Evolutionary conservation across 2,329 filamentous ascomycete species (phyloP), one percentile per base, ranked within the genome.

Genomic region (Stachybotrys elegans): DNA sequence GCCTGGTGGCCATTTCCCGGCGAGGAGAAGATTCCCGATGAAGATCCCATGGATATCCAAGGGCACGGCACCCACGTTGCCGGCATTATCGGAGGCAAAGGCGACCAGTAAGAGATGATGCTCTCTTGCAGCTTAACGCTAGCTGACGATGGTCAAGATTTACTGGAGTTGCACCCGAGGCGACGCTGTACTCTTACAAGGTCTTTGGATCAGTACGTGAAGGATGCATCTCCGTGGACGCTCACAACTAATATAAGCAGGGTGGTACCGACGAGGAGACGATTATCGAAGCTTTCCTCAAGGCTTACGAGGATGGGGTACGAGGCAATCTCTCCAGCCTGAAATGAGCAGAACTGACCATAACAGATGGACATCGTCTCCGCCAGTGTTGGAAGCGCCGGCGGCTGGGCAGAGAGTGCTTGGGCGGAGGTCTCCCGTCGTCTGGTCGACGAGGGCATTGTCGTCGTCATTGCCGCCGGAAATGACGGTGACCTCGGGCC

Each of bases 401-500:
- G 53, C 20, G 66, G 66, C 14, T 62, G 53, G 48, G 36, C 44
- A 6, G 44, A 47, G 41, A 43, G 60, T 25, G 60, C 61, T 8
- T 64, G 57, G 62, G 61, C 58, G 4, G 52, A 55, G 3, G 53
- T 66, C 3, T 56, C 59, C 20, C 57, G 57, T 13, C 50, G 57
- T 16, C 55, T 66, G 31, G 62, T 66, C 12, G 65, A 70, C 11
- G 57, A 66, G 5, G 70, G 70, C 5, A 60, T 72, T 8, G 62
- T 70, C 11, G 61, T 71, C 23, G 65, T 67, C 7, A 63, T 73
- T 20, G 61, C 70, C 1, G 68, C 65, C 7, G 71, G 71, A 25
- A 75, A 75, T 43, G 60, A 62, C 6, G 71, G 71, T 14, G 54
- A 54, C 6, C 51, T 57, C n/a, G 71, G 71, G 2, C 57, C 70